Evolutionary conservation across 2,329 filamentous ascomycete species (phyloP), one percentile per base, ranked within the genome.

Genomic region (Nigrospora oryzae): DNA sequence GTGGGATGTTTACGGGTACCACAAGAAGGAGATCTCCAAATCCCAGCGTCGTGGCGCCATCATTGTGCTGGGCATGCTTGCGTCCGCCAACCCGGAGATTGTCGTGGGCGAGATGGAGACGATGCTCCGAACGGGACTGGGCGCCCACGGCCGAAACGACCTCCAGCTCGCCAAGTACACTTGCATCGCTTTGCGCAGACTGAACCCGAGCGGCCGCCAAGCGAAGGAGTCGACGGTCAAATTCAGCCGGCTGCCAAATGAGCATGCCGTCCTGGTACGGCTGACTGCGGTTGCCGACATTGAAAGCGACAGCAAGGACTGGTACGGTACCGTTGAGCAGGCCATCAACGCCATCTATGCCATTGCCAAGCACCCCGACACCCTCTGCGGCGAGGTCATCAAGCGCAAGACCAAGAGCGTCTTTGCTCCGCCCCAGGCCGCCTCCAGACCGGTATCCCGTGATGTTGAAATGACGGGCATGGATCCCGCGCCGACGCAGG

Each of bases 1-100:
- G 6, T 98, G 94, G 93, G 89, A 95, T 59, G 90, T 98, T 3
- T 98, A 98, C 59, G 89, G 91, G 35, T 84, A 96, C 38, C 90
- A 95, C 59, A 93, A 84, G 68, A 83, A 87, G 49, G 90, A 96
- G 46, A 96, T 96, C 38, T 97, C 93, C 1, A 85, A 83, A 56
- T 91, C 83, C 2, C 93, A 97, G 63, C 79, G 93, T 50, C 80
- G 93, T 37, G 93, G 93, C 23, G 84, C 93, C 41, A 97, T 98
- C 60, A 97, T 98, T 51, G 87, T 97, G 7, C 74, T 98, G 3
- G 91, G 94, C 14, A 98, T 98, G 94, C 76, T 98, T 43, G 90
- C 91, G 5, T 83, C 93, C 3, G 93, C 94, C 2, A 89, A 87
- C 50, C 89, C 91, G 0, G 87, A 95, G 51, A 93, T 98, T 48